Conservation (phyloP, 441 rosid species). For the Erysimum pusillum region DNA sequence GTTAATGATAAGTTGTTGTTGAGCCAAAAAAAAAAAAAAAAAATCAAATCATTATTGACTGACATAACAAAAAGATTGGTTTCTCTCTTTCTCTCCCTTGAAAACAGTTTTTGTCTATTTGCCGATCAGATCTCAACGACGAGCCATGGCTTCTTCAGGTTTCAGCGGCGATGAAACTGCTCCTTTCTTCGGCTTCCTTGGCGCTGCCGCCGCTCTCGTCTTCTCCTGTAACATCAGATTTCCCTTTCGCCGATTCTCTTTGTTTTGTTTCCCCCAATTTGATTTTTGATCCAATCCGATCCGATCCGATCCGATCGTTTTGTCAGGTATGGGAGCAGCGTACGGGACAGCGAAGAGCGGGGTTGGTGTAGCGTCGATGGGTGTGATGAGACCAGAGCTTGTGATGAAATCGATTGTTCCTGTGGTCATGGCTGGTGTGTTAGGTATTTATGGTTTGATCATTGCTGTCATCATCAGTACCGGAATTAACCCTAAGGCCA, state of each 20-base stretch:
- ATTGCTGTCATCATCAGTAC: slow-evolving; percentile 62
- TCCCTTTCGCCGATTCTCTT: background rate
- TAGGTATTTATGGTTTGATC: slow-evolving; percentile 58
- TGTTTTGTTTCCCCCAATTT: background rate
- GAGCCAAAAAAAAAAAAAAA: too few relatives aligned
- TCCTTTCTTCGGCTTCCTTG: slow-evolving; percentile 69
- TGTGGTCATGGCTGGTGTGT: slow-evolving; percentile 62
- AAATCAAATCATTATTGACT: too few relatives aligned
- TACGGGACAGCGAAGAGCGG: slow-evolving; percentile 51
- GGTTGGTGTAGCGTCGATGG: slow-evolving; percentile 57
- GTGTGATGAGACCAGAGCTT: slow-evolving; percentile 61
- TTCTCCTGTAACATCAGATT: slow-evolving; percentile 61
- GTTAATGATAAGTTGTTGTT: too few relatives aligned
- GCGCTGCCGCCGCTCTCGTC: slow-evolving; percentile 72
- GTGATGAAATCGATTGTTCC: slow-evolving; percentile 64
- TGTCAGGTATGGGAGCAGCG: slow-evolving; percentile 49
- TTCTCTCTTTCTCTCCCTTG: too few relatives aligned
- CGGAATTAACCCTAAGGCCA: slow-evolving; percentile 59
- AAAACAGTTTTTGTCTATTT: too few relatives aligned
- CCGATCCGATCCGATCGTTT: background rate
- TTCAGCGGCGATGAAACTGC: slow-evolving; percentile 84
- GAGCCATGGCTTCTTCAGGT: slow-evolving; percentile 48
- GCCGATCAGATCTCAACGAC: background rate
- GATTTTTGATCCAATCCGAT: background rate
- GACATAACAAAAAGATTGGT: too few relatives aligned